Evolutionary conservation across 257 asterid species (phyloP), one percentile per base, ranked within the genome.

Genomic region (Gentiana dahurica): DNA sequence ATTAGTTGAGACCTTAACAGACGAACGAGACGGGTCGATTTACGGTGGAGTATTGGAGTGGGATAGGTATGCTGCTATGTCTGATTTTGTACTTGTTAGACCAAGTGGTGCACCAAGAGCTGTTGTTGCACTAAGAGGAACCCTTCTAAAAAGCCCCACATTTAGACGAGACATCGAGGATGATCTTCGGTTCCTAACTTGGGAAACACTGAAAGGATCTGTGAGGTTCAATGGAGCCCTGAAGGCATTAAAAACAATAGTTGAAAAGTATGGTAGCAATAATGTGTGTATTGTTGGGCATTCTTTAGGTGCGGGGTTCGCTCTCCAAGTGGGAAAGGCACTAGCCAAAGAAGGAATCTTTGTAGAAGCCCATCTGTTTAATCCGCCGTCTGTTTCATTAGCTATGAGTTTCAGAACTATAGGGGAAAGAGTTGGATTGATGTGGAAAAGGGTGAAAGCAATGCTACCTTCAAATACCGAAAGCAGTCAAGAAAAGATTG

Each of bases 101-200:
- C 99, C 97, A 0, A 79, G 77, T 47, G 97, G 97, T 34, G 99
- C 99, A 1, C 99, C 99, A 8, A 69, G 85, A 57, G 95, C 91
- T 8, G 87, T 89, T 64, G 58, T 92, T 12, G 95, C 84, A 0
- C 81, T 92, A 55, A 67, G 99, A 65, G 99, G 99, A 13, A 92
- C 99, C 3, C 70, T 92, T 33, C 84, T 88, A 12, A 88, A 86
- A 60, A 56, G 81, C 69, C 90, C 82, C 5, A 92, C 99, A 5
- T 79, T 92, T 34, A 77, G 97, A 58, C 75, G 99, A 44, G 99
- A 92, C 51, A 79, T 92, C 3, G 89, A 88, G 72, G 97, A 92
- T n/a, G 99, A 92, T 56, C 75, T 92, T 8, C 79, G 99, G 35
- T 92, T 88, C 82, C 61, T 92, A 59, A 83, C 97, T 13, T 82